A percentile compares a stretch with the other conserved stretches of the same genome.
phyloP scores from a whole-genome alignment of 2,329 filamentous ascomycete genomes.

The Catunica adiposa region DNA sequence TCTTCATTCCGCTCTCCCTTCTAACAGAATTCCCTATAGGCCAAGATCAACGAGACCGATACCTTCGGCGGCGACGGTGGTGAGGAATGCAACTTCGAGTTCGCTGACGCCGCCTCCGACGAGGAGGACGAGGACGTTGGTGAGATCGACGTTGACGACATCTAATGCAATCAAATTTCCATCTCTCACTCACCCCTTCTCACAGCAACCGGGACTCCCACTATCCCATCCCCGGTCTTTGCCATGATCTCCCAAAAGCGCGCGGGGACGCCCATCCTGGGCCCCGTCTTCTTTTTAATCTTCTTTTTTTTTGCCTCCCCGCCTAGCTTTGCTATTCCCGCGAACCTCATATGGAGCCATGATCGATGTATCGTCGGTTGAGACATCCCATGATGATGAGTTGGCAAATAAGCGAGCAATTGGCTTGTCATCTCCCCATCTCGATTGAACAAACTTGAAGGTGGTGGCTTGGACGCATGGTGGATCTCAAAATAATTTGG shows the following conservation, averaged over 20 bases:
- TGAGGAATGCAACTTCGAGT: constrained; percentile 95
- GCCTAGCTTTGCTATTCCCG: background rate
- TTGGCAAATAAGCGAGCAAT: no score
- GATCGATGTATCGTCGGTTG: no score
- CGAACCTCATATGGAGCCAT: no score
- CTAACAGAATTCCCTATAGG: constrained; percentile 21
- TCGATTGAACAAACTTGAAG: no score
- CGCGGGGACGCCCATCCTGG: constrained; percentile 16
- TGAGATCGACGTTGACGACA: constrained; percentile 91
- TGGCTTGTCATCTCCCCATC: no score
- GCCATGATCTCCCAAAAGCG: constrained; percentile 2
- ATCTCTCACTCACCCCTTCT: background rate
- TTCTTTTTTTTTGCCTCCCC: background rate
- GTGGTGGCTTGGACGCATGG: no score
- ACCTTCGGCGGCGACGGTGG: constrained; percentile 83
- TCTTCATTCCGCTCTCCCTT: background rate
- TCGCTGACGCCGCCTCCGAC: constrained; percentile 73
- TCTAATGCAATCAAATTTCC: constrained; percentile 37
- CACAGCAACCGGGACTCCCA: background rate
- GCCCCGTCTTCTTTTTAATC: constrained; percentile 14
- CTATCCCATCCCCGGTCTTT: background rate
- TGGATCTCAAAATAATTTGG: no score
- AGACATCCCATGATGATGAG: no score
- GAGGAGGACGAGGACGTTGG: constrained; percentile 41
- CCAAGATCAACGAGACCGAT: constrained; percentile 99